phyloP scores from a whole-genome alignment of 345 rosid genomes.

The Corymbia maculata region DNA sequence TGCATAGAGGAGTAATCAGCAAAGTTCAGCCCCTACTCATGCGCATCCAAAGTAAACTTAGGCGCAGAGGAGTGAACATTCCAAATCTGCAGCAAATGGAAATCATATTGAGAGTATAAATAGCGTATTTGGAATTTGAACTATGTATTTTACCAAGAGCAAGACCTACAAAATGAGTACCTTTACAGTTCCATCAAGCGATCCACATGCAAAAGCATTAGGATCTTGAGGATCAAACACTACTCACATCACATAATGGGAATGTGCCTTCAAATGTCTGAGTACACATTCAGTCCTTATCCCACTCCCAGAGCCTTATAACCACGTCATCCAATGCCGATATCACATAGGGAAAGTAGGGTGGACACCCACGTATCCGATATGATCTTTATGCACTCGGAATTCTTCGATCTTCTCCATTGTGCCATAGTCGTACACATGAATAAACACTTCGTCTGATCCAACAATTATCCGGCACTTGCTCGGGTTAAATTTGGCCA shows the following conservation, averaged over 20 bases:
- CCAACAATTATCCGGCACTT: constrained; percentile 22
- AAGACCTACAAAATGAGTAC: not conserved
- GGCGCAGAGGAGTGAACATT: constrained; percentile 12
- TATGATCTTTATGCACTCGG: constrained; percentile 22
- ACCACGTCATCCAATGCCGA: constrained; percentile 21
- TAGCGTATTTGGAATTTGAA: not conserved
- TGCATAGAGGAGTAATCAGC: not conserved
- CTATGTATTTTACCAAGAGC: not conserved
- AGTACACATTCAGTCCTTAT: constrained; percentile 27
- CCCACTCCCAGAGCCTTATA: constrained; percentile 39
- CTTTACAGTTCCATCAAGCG: constrained; percentile 22
- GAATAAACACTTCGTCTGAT: constrained; percentile 20
- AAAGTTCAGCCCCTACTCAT: constrained; percentile 20
- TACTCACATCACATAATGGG: constrained; percentile 25
- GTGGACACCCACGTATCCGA: constrained; percentile 17
- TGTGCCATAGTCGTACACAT: constrained; percentile 11
- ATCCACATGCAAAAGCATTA: constrained; percentile 17
- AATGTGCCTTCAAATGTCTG: constrained; percentile 20
- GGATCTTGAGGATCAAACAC: constrained; percentile 9
- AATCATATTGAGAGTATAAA: not conserved
- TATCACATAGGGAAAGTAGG: constrained; percentile 17
- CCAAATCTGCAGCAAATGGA: constrained; percentile 17
- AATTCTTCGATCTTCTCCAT: constrained; percentile 21
- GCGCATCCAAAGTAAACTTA: constrained; percentile 4
- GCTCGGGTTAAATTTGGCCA: constrained; percentile 22